Evolutionary conservation across 78 protist species (phyloP), one percentile per base, ranked within the genome.

Genomic region (Protostelium mycophagum): DNA sequence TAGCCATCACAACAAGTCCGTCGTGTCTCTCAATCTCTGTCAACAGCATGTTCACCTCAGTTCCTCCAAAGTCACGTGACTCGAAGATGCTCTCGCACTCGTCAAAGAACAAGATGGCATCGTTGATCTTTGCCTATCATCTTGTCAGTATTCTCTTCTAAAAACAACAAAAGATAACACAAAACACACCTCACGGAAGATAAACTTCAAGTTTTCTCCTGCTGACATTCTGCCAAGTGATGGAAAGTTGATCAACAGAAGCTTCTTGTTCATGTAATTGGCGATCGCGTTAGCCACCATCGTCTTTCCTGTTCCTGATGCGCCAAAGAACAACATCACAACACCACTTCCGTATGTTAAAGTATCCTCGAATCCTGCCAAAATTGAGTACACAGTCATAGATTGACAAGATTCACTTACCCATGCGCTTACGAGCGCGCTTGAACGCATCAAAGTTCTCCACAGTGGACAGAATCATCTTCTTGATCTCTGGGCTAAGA

Each of bases 111-210:
- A 95, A 84, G n/a, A 95, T 87, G 28, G 97, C 94, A 73, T 95
- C 63, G 63, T 88, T 91, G 38, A 95, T 38, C 89, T 93, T 93
- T 1, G 96, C 95, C 86, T n/a, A n/a, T n/a, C n/a, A n/a, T n/a
- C n/a, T n/a, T n/a, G n/a, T n/a, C n/a, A n/a, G n/a, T n/a, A n/a
- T n/a, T n/a, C n/a, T n/a, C n/a, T n/a, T n/a, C n/a, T n/a, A n/a
- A n/a, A n/a, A n/a, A n/a, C n/a, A n/a, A n/a, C n/a, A n/a, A n/a
- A n/a, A n/a, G n/a, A n/a, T n/a, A n/a, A n/a, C n/a, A n/a, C n/a
- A n/a, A n/a, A n/a, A n/a, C n/a, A n/a, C n/a, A n/a, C n/a, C n/a
- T 95, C 97, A 9, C 95, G 88, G 88, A 95, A 95, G 35, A 95
- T 73, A 38, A 94, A 91, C 39, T 86, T 37, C 37, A 94, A 16